Evolutionary conservation across 2,329 filamentous ascomycete genomes (phyloP).

Genomic region (Coniochaeta sp.): DNA sequence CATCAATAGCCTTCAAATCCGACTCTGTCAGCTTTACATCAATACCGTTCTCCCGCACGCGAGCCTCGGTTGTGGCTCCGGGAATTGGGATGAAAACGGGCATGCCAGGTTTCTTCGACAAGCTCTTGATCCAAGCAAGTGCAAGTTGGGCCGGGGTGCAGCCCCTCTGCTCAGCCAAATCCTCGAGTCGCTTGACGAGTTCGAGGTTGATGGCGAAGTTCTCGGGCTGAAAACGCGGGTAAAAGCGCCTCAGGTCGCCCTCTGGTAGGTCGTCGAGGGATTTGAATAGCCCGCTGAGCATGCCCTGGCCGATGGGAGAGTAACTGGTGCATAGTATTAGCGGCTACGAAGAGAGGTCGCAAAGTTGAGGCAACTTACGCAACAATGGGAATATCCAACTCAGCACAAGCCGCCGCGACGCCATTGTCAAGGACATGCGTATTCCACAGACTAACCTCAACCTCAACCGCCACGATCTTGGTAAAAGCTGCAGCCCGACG

Average conservation of each 20-base stretch:
- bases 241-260: slow-evolving; percentile 32
- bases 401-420: slow-evolving; percentile 38
- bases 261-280: slow-evolving; percentile 46
- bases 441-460: slow-evolving; percentile 31
- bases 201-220: slow-evolving; percentile 57
- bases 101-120: slow-evolving; percentile 42
- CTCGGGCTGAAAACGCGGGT: slow-evolving; percentile 54
- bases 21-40: slow-evolving; percentile 37
- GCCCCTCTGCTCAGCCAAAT: slow-evolving; percentile 50
- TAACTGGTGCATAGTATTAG: slow-evolving; percentile 1
- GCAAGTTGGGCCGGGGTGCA: slow-evolving; percentile 56
- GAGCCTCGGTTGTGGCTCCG: slow-evolving; percentile 49
- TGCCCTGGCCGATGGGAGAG: slow-evolving; percentile 37
- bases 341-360: background rate
- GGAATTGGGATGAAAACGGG: slow-evolving; percentile 57
- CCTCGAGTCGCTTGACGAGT: slow-evolving; percentile 48
- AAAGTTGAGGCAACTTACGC: slow-evolving; percentile 31
- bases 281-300: slow-evolving; percentile 46
- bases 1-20: slow-evolving; percentile 44
- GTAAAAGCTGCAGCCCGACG: slow-evolving; percentile 24
- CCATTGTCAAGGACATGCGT: slow-evolving; percentile 23
- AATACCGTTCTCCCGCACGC: slow-evolving; percentile 51
- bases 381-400: slow-evolving; percentile 60
- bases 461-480: slow-evolving; percentile 32
- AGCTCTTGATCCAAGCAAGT: slow-evolving; percentile 50